These are phyloP conservation scores for Xylaria sp. DNA, from an alignment of 2,329 filamentous ascomycete genomes.

Conservation along the genomic window DNA sequence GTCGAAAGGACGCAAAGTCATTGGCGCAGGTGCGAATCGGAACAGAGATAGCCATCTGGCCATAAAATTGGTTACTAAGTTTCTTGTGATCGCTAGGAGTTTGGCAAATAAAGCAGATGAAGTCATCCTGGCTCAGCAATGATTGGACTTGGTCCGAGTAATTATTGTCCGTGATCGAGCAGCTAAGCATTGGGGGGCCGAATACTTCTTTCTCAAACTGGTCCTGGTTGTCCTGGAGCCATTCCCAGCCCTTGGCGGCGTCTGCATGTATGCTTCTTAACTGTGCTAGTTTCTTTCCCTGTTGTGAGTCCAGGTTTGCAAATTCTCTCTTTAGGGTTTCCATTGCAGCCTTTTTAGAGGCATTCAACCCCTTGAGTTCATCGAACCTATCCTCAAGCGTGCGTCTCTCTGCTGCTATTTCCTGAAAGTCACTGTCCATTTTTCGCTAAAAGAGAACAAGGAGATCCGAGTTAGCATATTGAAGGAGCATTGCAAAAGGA, in stretches of 20 bases:
- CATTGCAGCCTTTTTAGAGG: conserved; percentile 53
- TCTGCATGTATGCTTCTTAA: conserved; percentile 71
- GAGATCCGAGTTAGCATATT: conserved; percentile 20
- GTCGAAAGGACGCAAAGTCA: conserved; percentile 63
- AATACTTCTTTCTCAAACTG: conserved; percentile 80
- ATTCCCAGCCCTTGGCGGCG: conserved; percentile 77
- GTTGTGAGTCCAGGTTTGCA: conserved; percentile 73
- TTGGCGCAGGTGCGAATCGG: conserved; percentile 72
- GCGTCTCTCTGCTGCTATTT: conserved; percentile 58
- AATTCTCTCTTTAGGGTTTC: conserved; percentile 60
- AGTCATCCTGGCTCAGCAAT: conserved; percentile 62
- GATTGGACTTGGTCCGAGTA: conserved; percentile 69
- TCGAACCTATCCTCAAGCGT: conserved; percentile 49
- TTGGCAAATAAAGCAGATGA: conserved; percentile 79
- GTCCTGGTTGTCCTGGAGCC: conserved; percentile 77
- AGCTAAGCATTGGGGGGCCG: conserved; percentile 82
- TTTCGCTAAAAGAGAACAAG: conserved; percentile 59
- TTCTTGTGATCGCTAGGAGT: conserved; percentile 77
- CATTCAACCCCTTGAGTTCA: conserved; percentile 57
- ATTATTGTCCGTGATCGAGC: conserved; percentile 77
- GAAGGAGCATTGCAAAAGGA: not conserved
- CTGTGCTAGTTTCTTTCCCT: conserved; percentile 76
- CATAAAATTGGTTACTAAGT: conserved; percentile 73
- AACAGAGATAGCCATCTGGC: conserved; percentile 73
- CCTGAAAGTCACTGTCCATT: conserved; percentile 66